Conservation (phyloP, 805 yeast genomes). For the Candida qinlingensis region DNA sequence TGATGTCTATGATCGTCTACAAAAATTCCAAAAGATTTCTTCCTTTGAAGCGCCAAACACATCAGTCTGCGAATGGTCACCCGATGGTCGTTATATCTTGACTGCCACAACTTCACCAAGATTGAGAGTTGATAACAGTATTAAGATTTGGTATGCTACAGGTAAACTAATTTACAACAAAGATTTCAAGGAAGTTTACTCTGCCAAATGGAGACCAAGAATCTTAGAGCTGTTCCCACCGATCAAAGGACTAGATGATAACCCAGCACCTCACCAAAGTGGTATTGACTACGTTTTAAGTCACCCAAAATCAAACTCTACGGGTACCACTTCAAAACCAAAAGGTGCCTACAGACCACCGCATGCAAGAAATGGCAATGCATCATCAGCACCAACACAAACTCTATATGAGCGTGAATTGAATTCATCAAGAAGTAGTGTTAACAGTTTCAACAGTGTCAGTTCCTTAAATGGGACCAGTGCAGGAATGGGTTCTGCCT, state of each 20-base stretch:
- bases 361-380: slow-evolving; percentile 61
- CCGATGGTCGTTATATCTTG: slow-evolving; percentile 87
- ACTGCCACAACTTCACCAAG: slow-evolving; percentile 98
- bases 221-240: slow-evolving; percentile 29
- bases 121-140: slow-evolving; percentile 92
- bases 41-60: slow-evolving; percentile 91
- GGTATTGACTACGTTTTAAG: slow-evolving; percentile 50
- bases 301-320: slow-evolving; percentile 30
- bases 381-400: slow-evolving; percentile 31
- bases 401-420: slow-evolving; percentile 57
- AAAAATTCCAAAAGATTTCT: slow-evolving; percentile 72
- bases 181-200: slow-evolving; percentile 75
- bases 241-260: slow-evolving; percentile 37
- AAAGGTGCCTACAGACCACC: slow-evolving; percentile 97
- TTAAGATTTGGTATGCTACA: slow-evolving; percentile 86
- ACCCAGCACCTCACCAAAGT: slow-evolving; percentile 66
- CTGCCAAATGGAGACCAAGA: slow-evolving; percentile 80
- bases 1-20: slow-evolving; percentile 88
- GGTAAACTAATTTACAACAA: slow-evolving; percentile 76
- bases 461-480: slow-evolving; percentile 1
- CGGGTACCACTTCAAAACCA: slow-evolving; percentile 44
- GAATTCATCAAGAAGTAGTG: slow-evolving; percentile 19
- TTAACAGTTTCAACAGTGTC: slow-evolving; percentile 13
- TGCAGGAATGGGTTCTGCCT: slow-evolving; percentile 13
- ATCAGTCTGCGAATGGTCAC: slow-evolving; percentile 96